Base-by-base conservation (phyloP, 2,329 filamentous ascomycete genomes). In the Pleurostoma richardsiae region DNA sequence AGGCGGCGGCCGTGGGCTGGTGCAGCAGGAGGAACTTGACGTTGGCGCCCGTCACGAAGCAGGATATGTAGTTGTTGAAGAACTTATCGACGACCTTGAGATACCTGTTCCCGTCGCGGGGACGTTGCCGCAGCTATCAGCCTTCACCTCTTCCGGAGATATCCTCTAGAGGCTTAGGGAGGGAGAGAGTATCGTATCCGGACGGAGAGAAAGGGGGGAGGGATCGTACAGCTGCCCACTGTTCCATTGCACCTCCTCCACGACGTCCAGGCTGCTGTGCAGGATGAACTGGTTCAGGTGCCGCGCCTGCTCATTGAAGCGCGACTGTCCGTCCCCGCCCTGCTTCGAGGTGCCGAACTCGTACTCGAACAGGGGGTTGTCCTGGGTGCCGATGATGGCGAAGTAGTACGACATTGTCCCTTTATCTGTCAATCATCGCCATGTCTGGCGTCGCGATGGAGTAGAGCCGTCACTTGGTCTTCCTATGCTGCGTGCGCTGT, bases 211-310 rank as follows among this genome's bases (percentile, higher is more conserved):
- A n/a, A 10, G 19, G 33, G 7, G 29, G 8, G 28, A 7, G 27
- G 6, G 4, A n/a, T 63, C 75, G 53, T 72, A 95, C 90, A 95
- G 86, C 57, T 88, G 85, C 4, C 88, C 87, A 51, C 77, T 88
- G 5, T 83, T 86, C 92, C 94, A 99, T 71, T 97, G 94, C 30
- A 92, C 83, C 68, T 99, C 94, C 71, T 99, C 94, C 44, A 96
- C 88, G 41, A 97, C 89, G 66, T 99, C 94, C 48, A 99, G 75
- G 55, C 88, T 88, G 56, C 89, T 91, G 72, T 99, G 92, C 30
- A 96, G 83, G 63, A 97, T 90, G 73, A 99, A 97, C 68, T 96
- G 94, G 72, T 96, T 96, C 77, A 96, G 86, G 67, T 95, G 89
- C 53, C 89, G 84, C 46, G 92, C 87, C 60, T 95, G 85, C 54